A percentile compares a stretch with the other conserved stretches of the same genome.
Conservation (phyloP, 345 rosid genomes). For the thale cress (Arabidopsis thaliana) region TAIR10.1 NC_003075.7:10695001-10695500, state of each 20-base stretch:
- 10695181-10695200: not conserved
- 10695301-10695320: slow-evolving; percentile 4
- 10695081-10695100: slow-evolving; percentile 68
- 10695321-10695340: not conserved
- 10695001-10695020: slow-evolving; percentile 65
- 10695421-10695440: slow-evolving; percentile 9
- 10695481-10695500: not conserved
- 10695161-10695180: slow-evolving; percentile 34
- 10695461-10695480: not conserved
- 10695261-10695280: slow-evolving; percentile 10
- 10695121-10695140: slow-evolving; percentile 78
- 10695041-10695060: slow-evolving; percentile 59
- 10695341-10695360: not conserved
- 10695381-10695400: slow-evolving; percentile 6
- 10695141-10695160: slow-evolving; percentile 57
- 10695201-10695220: slow-evolving; percentile 18
- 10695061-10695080: slow-evolving; percentile 76
- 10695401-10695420: slow-evolving; percentile 15
- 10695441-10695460: not conserved
- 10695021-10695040: slow-evolving; percentile 60
- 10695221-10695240: slow-evolving; percentile 10
- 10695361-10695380: not conserved
- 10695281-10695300: not conserved
- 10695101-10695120: slow-evolving; percentile 78
- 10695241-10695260: slow-evolving; percentile 13